Evolutionary conservation across 176 grass and related monocot species (phyloP).

Genomic region (Bolboschoenus planiculmis): DNA sequence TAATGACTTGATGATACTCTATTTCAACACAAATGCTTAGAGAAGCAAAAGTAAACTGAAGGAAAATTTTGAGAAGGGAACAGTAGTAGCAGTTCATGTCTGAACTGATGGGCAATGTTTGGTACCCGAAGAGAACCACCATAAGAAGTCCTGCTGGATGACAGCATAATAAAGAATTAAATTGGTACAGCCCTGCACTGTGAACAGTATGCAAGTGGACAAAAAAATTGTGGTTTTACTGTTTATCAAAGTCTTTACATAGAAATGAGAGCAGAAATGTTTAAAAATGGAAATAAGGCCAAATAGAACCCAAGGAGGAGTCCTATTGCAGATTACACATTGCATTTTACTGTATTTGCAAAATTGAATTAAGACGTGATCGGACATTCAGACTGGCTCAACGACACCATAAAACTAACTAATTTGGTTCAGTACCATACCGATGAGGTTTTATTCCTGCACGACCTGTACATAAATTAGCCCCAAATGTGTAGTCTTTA

Average conservation of each 20-base stretch:
- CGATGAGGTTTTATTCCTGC: background rate
- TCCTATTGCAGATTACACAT: background rate
- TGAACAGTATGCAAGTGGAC: background rate
- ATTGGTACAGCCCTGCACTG: background rate
- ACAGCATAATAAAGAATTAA: background rate
- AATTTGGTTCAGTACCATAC: background rate
- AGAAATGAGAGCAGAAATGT: background rate
- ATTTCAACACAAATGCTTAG: background rate
- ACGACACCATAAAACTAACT: background rate
- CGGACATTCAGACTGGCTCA: background rate
- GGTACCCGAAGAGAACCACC: background rate
- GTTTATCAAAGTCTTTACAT: background rate
- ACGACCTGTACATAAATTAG: background rate
- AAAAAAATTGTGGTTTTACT: background rate
- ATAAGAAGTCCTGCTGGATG: background rate
- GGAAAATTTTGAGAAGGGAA: background rate
- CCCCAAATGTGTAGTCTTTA: background rate
- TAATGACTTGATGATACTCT: background rate
- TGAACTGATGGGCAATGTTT: background rate
- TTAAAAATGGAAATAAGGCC: background rate
- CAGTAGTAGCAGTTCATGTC: background rate
- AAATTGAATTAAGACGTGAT: background rate
- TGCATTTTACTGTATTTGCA: background rate
- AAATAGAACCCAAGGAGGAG: background rate
- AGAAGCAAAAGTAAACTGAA: background rate